These are phyloP conservation scores for Saksenaea oblongispora DNA, from an alignment of 371 early-diverging fungal species.

Conservation along the genomic window DNA sequence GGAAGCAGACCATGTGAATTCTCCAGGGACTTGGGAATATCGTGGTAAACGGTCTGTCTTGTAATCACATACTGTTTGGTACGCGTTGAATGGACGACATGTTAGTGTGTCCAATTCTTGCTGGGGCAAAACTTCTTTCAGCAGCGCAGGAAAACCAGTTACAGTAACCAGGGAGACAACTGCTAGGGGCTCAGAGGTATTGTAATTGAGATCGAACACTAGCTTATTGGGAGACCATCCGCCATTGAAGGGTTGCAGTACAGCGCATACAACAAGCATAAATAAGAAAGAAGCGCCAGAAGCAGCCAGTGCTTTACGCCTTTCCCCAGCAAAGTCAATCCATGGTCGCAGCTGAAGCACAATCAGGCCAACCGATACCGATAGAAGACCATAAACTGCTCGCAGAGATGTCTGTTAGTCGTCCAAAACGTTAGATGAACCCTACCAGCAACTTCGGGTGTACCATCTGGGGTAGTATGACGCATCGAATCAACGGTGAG, in stretches of 20 bases:
- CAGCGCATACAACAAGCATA: constrained; percentile 9
- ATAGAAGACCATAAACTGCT: constrained; percentile 33
- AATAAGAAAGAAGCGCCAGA: constrained; percentile 3
- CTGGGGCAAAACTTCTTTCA: constrained; percentile 22
- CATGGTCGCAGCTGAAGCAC: constrained; percentile 33
- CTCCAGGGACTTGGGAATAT: constrained; percentile 25
- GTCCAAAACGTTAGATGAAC: neutral
- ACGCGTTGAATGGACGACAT: constrained; percentile 15
- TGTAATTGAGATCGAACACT: constrained; percentile 36
- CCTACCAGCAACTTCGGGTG: constrained; percentile 57
- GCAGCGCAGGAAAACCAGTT: constrained; percentile 13
- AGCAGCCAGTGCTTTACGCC: neutral
- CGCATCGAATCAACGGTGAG: constrained; percentile 56
- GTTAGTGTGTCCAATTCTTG: constrained; percentile 25
- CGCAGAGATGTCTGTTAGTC: constrained; percentile 1
- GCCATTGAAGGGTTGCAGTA: constrained; percentile 21
- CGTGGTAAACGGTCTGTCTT: constrained; percentile 31
- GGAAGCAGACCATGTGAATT: constrained; percentile 15
- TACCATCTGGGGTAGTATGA: constrained; percentile 59
- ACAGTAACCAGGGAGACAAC: constrained; percentile 31
- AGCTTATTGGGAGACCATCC: constrained; percentile 46
- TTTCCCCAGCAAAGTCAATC: constrained; percentile 30
- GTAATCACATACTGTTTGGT: constrained; percentile 32
- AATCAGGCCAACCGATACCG: constrained; percentile 22
- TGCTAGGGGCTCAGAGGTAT: constrained; percentile 21